Evolutionary conservation across 768 basidiomycete species (phyloP), one percentile per base, ranked within the genome.

Genomic region (Pleurotus giganteus): DNA sequence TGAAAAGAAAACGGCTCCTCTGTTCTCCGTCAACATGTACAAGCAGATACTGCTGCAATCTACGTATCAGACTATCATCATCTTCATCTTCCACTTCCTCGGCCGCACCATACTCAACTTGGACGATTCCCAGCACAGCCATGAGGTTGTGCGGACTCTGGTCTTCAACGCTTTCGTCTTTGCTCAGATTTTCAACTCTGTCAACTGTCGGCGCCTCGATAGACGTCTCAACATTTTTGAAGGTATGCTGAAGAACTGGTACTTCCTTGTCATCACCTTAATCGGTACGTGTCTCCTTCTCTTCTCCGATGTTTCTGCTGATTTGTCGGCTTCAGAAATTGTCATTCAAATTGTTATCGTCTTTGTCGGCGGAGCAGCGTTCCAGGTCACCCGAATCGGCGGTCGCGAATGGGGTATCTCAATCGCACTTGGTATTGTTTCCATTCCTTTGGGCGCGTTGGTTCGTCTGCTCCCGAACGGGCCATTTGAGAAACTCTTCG

Each of bases 101-200:
- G 94, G 95, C 12, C 62, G 74, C 17, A 54, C 67, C 26, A 96
- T 98, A 54, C 81, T 98, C 36, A 83, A 83, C 1, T 73, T 84
- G 28, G 26, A 45, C 5, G 70, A 74, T 26, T 56, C 75, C 44
- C 65, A 67, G 21, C 60, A 63, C 28, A 62, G 74, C 42, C 61
- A 65, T 2, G 46, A 62, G 2, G 55, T 56, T 4, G 77, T 95
- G 21, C 84, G 87, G 63, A 94, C 96, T 0, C 74, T 98, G 15
- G 92, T 98, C 28, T 99, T 99, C 83, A 99, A 98, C 64, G 82
- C 86, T n/a, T 99, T 98, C 64, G 96, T 98, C 46, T 98, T 98
- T 66, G 91, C 92, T 26, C 97, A 98, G 69, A 94, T 99, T 61
- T 94, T 89, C 80, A 97, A 95, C 72, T 94, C 92, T 39, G 68